phyloP scores from a whole-genome alignment of 139 green algal species.

The Tetradesmus obliquus region DNA sequence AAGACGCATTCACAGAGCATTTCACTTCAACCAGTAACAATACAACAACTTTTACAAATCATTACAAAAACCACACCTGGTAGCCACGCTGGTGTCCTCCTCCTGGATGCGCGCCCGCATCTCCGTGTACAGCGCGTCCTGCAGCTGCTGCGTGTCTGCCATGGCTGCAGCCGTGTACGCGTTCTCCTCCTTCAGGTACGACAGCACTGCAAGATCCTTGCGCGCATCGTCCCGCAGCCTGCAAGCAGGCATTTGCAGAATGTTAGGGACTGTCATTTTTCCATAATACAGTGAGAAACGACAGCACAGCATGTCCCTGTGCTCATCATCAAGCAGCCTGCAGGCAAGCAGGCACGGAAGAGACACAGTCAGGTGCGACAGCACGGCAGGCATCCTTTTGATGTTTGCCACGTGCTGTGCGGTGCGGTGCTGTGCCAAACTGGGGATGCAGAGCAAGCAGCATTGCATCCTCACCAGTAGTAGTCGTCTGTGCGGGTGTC shows the following conservation, averaged over 20 bases:
- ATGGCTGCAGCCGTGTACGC: constrained; percentile 78
- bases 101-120: constrained; percentile 91
- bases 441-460: too few relatives aligned
- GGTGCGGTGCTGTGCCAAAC: not conserved
- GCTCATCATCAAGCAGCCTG: not conserved
- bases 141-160: constrained; percentile 83
- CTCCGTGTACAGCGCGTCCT: constrained; percentile 85
- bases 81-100: constrained; percentile 71
- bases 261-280: too few relatives aligned
- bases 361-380: not conserved
- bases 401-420: not conserved
- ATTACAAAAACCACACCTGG: not conserved
- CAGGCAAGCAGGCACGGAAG: too few relatives aligned
- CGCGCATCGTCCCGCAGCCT: constrained; percentile 85
- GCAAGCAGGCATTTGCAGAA: too few relatives aligned
- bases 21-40: not conserved
- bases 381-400: not conserved
- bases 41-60: not conserved
- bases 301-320: too few relatives aligned
- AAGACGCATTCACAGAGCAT: not conserved
- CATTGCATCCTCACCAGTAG: constrained; percentile 69
- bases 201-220: constrained; percentile 69
- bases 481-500: constrained; percentile 75
- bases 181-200: constrained; percentile 81
- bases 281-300: too few relatives aligned